Evolutionary conservation across 2,329 filamentous ascomycete species (phyloP).

Genomic region (Aspergillus ochraceoroseus): DNA sequence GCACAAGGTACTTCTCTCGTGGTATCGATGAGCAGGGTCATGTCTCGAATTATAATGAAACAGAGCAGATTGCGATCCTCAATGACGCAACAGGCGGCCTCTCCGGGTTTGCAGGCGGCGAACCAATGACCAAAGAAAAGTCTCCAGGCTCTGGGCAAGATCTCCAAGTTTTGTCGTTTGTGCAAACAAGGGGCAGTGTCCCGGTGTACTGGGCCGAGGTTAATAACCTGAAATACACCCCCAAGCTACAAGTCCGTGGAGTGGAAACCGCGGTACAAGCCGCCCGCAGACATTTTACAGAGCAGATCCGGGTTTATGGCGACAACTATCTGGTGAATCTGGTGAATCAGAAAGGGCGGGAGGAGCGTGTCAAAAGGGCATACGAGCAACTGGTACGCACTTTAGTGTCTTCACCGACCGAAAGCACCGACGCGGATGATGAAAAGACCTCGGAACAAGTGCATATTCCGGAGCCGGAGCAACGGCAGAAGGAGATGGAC

Average conservation of each 20-base stretch:
- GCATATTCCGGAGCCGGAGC: slow-evolving; percentile 63
- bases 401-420: slow-evolving; percentile 64
- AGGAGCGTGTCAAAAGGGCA: slow-evolving; percentile 81
- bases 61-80: slow-evolving; percentile 83
- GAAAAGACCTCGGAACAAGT: slow-evolving; percentile 75
- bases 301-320: slow-evolving; percentile 89
- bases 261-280: slow-evolving; percentile 75
- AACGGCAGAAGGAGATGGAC: slow-evolving; percentile 64
- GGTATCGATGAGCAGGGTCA: slow-evolving; percentile 90
- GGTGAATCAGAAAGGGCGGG: slow-evolving; percentile 92
- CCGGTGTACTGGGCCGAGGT: slow-evolving; percentile 95
- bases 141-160: slow-evolving; percentile 62
- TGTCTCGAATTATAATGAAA: slow-evolving; percentile 99
- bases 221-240: slow-evolving; percentile 87
- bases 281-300: slow-evolving; percentile 80
- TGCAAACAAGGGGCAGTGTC: slow-evolving; percentile 93
- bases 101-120: slow-evolving; percentile 73
- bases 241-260: slow-evolving; percentile 79
- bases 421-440: slow-evolving; percentile 61
- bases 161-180: slow-evolving; percentile 85
- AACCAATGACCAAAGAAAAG: slow-evolving; percentile 70
- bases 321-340: slow-evolving; percentile 97
- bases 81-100: slow-evolving; percentile 74
- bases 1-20: slow-evolving; percentile 90
- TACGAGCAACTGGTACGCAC: slow-evolving; percentile 86